A percentile compares a stretch with the other conserved stretches of the same genome.
Conservation (phyloP, 768 basidiomycete species). For the Hirschioporus abietinus region DNA sequence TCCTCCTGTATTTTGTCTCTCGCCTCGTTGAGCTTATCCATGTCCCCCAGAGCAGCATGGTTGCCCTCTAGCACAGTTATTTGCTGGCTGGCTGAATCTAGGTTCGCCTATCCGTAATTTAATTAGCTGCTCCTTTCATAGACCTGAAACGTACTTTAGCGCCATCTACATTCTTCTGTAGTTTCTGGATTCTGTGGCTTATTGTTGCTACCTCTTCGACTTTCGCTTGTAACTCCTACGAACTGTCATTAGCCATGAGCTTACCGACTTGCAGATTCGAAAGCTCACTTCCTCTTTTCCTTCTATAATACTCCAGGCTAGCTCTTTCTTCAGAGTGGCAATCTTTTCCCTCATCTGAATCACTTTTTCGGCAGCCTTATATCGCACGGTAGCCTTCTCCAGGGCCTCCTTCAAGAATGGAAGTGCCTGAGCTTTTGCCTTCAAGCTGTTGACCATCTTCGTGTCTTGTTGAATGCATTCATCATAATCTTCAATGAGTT, state of each 20-base stretch:
- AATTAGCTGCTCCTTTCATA: not conserved
- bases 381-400: slow-evolving; percentile 51
- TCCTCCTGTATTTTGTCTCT: slow-evolving; percentile 32
- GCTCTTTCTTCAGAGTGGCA: slow-evolving; percentile 68
- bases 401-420: slow-evolving; percentile 65
- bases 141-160: slow-evolving; percentile 29
- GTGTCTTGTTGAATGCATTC: slow-evolving; percentile 67
- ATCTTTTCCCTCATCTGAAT: slow-evolving; percentile 62
- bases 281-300: slow-evolving; percentile 58
- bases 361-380: slow-evolving; percentile 71
- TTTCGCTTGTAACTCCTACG: slow-evolving; percentile 39
- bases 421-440: slow-evolving; percentile 68
- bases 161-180: slow-evolving; percentile 32
- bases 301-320: slow-evolving; percentile 86
- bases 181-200: slow-evolving; percentile 31
- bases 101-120: slow-evolving; percentile 24
- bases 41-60: slow-evolving; percentile 35
- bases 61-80: slow-evolving; percentile 36
- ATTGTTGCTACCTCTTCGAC: slow-evolving; percentile 35
- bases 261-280: not conserved
- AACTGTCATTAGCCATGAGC: no score
- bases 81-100: slow-evolving; percentile 28
- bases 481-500: slow-evolving; percentile 85
- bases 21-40: slow-evolving; percentile 38
- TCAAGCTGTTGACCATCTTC: slow-evolving; percentile 58